phyloP scores from a whole-genome alignment of 1,284 basidiomycete species.

The Mrakiaceae sp. region DNA sequence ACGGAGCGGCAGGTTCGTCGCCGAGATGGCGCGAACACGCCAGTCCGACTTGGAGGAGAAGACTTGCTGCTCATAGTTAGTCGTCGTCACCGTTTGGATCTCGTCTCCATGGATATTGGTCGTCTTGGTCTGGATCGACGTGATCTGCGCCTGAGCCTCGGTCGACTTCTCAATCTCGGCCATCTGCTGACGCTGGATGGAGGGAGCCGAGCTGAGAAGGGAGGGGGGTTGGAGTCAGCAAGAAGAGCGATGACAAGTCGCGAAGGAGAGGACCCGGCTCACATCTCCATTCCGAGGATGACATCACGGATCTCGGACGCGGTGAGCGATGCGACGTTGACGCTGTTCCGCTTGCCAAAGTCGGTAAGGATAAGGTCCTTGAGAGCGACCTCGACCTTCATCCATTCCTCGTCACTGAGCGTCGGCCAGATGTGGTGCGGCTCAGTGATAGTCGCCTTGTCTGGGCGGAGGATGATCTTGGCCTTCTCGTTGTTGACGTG shows the following conservation, averaged over 20 bases:
- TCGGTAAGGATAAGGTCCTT: conserved; percentile 88
- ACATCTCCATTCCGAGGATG: conserved; percentile 95
- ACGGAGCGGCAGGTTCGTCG: conserved; percentile 90
- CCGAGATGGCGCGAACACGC: conserved; percentile 91
- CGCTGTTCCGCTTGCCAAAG: conserved; percentile 97
- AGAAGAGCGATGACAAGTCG: no score
- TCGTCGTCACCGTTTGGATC: conserved; percentile 91
- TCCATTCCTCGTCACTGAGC: conserved; percentile 92
- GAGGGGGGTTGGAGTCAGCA: not conserved
- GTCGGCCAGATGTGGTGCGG: conserved; percentile 99
- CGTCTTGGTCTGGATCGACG: conserved; percentile 93
- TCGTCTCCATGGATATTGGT: conserved; percentile 96
- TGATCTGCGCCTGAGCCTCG: conserved; percentile 89
- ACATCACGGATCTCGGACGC: conserved; percentile 93
- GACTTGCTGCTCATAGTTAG: conserved; percentile 93
- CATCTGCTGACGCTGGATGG: conserved; percentile 92
- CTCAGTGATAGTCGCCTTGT: conserved; percentile 90
- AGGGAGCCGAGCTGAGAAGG: conserved; percentile 33
- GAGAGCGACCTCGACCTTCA: conserved; percentile 97
- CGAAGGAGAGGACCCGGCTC: conserved; percentile 36
- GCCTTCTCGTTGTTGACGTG: conserved; percentile 99
- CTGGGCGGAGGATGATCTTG: conserved; percentile 84
- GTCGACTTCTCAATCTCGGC: conserved; percentile 95
- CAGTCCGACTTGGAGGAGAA: conserved; percentile 99
- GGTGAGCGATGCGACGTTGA: conserved; percentile 95